A percentile compares a stretch with the other conserved stretches of the same genome.
phyloP scores from a whole-genome alignment of 2,329 filamentous ascomycete species.

The Alternaria viburni region DNA sequence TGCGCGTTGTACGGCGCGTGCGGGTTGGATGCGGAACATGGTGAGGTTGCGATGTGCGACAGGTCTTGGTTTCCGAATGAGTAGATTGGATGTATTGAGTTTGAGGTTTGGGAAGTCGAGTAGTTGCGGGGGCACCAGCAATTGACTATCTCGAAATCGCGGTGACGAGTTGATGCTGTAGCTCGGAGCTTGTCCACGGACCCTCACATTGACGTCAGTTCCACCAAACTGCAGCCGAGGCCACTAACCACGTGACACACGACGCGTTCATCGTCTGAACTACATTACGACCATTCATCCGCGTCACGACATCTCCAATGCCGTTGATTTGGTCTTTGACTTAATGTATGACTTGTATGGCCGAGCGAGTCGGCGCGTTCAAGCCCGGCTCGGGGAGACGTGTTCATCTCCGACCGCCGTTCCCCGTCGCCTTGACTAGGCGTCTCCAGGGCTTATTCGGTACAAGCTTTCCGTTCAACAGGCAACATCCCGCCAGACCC shows the following conservation, averaged over 20 bases:
- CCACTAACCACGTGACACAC: neutral
- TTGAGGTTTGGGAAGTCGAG: neutral
- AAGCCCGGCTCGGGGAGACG: too few relatives aligned
- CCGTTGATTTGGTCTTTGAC: neutral
- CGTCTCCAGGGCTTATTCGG: neutral
- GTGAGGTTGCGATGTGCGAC: neutral
- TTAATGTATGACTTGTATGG: too few relatives aligned
- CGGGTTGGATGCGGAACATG: constrained; percentile 35
- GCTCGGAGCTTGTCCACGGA: constrained; percentile 6
- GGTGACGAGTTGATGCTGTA: constrained; percentile 15
- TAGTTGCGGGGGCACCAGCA: neutral
- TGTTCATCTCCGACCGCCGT: neutral
- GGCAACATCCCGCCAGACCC: neutral
- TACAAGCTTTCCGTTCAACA: neutral
- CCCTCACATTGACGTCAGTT: constrained; percentile 5
- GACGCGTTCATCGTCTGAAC: neutral
- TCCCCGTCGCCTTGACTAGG: neutral
- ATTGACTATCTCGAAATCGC: constrained; percentile 1
- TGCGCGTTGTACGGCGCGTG: constrained; percentile 29
- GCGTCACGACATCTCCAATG: rapidly evolving
- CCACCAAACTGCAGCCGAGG: neutral
- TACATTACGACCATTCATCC: neutral
- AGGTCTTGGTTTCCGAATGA: neutral
- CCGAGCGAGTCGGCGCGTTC: neutral
- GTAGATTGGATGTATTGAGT: too few relatives aligned